Evolutionary conservation across 1,139 yeast genomes (phyloP).

Genomic region (Meyerozyma sp.): DNA sequence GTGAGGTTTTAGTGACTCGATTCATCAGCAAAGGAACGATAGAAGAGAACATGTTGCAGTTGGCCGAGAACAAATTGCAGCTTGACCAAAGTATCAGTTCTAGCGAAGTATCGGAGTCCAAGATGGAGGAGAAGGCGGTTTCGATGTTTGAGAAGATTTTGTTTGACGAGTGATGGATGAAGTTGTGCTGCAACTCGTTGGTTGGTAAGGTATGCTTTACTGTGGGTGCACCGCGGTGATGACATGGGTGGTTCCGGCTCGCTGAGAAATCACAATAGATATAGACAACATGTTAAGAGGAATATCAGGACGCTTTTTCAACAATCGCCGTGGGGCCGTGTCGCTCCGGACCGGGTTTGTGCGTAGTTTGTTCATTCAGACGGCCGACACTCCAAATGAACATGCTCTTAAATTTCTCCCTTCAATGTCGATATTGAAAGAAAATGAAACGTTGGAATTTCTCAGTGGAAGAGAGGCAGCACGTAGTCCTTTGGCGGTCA

Average conservation of each 20-base stretch:
- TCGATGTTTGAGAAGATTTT: conserved; percentile 49
- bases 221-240: not conserved
- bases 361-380: not conserved
- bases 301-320: not conserved
- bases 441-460: conserved; percentile 48
- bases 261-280: not conserved
- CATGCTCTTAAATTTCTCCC: conserved; percentile 45
- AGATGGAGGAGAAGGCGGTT: conserved; percentile 50
- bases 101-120: conserved; percentile 38
- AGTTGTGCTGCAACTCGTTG: too few relatives aligned
- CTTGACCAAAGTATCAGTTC: conserved; percentile 66
- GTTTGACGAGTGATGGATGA: conserved; percentile 13
- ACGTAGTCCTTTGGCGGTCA: conserved; percentile 50
- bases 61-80: conserved; percentile 89
- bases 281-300: not conserved
- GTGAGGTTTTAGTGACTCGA: conserved; percentile 77
- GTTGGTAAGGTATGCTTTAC: not conserved
- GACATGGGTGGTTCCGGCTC: not conserved
- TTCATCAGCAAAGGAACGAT: conserved; percentile 71
- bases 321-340: not conserved
- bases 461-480: conserved; percentile 53
- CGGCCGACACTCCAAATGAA: conserved; percentile 37
- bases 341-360: not conserved
- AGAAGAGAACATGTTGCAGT: conserved; percentile 80
- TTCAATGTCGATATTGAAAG: conserved; percentile 36